phyloP scores from a whole-genome alignment of 192 early-diverging fungal genomes.

The Helicostylum pulchrum region DNA sequence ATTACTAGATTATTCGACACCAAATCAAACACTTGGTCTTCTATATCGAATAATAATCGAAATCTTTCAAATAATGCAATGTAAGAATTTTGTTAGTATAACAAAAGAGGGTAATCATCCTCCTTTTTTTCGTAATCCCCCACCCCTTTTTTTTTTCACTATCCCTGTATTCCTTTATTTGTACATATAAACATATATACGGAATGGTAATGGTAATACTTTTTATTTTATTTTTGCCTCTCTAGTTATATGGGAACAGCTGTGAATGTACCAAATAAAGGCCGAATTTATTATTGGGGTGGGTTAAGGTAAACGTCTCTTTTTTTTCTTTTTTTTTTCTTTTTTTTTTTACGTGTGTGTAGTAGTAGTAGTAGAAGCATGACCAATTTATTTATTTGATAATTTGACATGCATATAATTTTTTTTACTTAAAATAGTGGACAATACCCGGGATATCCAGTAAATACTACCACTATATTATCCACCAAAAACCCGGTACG shows the following conservation, averaged over 20 bases:
- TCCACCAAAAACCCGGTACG: neutral
- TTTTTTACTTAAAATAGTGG: neutral
- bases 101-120: too few species aligned
- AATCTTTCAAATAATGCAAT: constrained; percentile 1
- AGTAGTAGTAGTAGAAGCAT: too few species aligned
- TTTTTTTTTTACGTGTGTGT: too few species aligned
- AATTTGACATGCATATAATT: neutral
- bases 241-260: constrained; percentile 5
- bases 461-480: constrained; percentile 4
- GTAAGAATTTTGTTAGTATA: neutral
- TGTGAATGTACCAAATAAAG: neutral
- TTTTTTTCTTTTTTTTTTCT: too few species aligned
- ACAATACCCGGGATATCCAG: neutral
- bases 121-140: too few species aligned
- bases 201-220: too few species aligned
- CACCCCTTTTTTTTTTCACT: too few species aligned
- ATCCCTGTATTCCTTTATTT: neutral
- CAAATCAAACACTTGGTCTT: neutral
- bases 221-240: neutral
- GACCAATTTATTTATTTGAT: too few species aligned
- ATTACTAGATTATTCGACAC: neutral
- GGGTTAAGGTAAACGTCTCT: constrained; percentile 5
- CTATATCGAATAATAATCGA: neutral
- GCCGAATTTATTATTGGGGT: constrained; percentile 2
- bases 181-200: too few species aligned